Base-by-base conservation (phyloP, 371 early-diverging fungal genomes). In the Dinochytrium kinnereticum region DNA sequence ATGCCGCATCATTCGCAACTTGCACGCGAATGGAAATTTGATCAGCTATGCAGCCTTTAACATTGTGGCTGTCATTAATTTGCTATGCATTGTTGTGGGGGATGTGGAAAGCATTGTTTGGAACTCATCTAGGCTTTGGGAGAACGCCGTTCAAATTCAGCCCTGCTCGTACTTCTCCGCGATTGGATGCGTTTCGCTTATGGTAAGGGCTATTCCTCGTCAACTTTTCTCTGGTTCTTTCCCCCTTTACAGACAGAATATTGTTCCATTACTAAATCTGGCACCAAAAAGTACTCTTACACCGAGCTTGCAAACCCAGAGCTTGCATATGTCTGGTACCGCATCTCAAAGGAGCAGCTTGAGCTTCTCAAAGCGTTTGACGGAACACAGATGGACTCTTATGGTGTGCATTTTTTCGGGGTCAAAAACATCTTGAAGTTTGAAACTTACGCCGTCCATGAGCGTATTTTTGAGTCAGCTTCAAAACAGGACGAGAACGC, bases 101-200 rank as follows among this genome's bases (percentile, higher is more conserved):
- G 61, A 28, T 33, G 7, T 34, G 30, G 15, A 13, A 36, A 24
- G 2, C 34, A 19, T 34, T 15, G 61, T 17, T 5, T 10, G 19
- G n/a, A 61, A 33, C 36, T 7, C 61, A 10, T 61, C 26, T 3
- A 28, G 26, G 10, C 3, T 61, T 7, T 61, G 61, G 61, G 3
- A 61, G 26, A 33, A 24, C 26, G 61, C 61, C 36, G 36, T 61
- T 37, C 61, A 61, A 24, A 37, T 61, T 34, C 61, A 61, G 13
- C 61, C 61, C 3, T 61, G 61, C 61, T 34, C 7, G 13, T 33
- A 13, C 37, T 61, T 61, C 24, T 61, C 61, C 7, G 61, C 36
- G 34, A 34, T 61, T 34, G 61, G n/a, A 3, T 30, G 34, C 5
- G 31, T 61, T 7, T 61, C 61, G 2, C 5, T 61, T 10, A 61